A percentile compares a stretch with the other conserved stretches of the same genome.
Conservation (phyloP, 2,329 filamentous ascomycete genomes). For the Drechslerella stenobrocha region DNA sequence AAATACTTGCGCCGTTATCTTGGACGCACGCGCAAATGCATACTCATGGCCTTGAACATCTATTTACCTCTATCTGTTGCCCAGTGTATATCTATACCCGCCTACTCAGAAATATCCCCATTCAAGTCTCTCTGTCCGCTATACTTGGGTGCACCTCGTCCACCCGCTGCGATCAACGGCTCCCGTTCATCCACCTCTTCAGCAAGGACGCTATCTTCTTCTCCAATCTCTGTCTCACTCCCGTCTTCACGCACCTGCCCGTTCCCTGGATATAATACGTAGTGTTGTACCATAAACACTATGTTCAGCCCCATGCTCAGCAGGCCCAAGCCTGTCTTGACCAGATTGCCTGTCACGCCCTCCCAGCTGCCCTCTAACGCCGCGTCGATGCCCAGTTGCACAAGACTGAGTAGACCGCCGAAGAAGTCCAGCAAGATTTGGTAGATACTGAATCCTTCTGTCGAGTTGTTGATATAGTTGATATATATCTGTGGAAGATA, state of each 20-base stretch:
- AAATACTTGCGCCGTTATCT: too few relatives aligned
- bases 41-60: too few relatives aligned
- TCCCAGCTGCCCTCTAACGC: conserved; percentile 70
- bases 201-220: neutral
- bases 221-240: conserved; percentile 18
- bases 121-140: conserved; percentile 21
- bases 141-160: too few relatives aligned
- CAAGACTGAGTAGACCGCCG: conserved; percentile 78
- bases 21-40: neutral
- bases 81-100: neutral
- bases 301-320: conserved; percentile 83
- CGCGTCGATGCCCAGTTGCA: conserved; percentile 82
- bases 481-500: conserved; percentile 83
- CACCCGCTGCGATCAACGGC: conserved; percentile 16
- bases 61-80: neutral
- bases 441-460: conserved; percentile 81
- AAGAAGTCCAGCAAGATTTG: conserved; percentile 81
- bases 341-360: conserved; percentile 85
- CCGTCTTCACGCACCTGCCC: conserved; percentile 17
- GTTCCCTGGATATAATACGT: conserved; percentile 67
- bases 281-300: conserved; percentile 87
- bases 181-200: conserved; percentile 20
- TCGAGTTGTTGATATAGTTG: conserved; percentile 84
- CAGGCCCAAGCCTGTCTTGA: conserved; percentile 85
- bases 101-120: conserved; percentile 39